These are phyloP conservation scores for Pneumocystis canis DNA, from an alignment of 1,139 yeast species.

Conservation along the genomic window DNA sequence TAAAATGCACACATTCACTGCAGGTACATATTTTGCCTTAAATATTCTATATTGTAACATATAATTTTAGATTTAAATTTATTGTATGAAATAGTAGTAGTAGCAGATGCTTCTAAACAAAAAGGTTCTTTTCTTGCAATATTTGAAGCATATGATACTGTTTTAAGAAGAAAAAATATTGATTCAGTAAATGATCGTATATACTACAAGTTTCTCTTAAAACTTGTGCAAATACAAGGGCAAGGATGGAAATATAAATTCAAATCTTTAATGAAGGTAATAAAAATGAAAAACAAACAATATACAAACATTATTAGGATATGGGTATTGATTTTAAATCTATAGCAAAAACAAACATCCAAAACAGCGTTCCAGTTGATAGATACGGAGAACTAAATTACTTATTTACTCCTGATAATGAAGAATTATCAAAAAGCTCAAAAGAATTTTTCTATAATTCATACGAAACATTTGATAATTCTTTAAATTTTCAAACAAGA, in stretches of 20 bases:
- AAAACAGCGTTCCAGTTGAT: not conserved
- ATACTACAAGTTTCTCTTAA: conserved; percentile 4
- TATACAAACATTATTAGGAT: not conserved
- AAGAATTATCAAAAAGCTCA: not conserved
- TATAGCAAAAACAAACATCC: not conserved
- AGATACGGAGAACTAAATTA: not conserved
- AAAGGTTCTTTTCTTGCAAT: conserved; percentile 5
- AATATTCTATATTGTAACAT: not conserved
- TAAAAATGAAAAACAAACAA: not conserved
- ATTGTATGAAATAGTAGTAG: not conserved
- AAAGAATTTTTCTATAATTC: not conserved
- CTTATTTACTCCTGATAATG: not conserved
- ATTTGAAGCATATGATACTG: conserved; percentile 5
- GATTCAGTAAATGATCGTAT: conserved; percentile 2
- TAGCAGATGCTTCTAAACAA: not conserved
- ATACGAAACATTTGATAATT: not conserved
- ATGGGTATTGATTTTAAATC: not conserved
- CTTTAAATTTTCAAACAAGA: not conserved
- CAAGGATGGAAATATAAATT: not conserved
- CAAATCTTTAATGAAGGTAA: not conserved
- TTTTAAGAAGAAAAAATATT: conserved; percentile 3
- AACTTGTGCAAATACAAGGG: conserved; percentile 1
- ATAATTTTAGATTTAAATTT: not conserved
- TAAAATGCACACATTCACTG: not conserved
- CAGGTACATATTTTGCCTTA: not conserved